These are phyloP conservation scores for Gonapodya prolifera DNA, from an alignment of 192 early-diverging fungal species.

Conservation along the genomic window DNA sequence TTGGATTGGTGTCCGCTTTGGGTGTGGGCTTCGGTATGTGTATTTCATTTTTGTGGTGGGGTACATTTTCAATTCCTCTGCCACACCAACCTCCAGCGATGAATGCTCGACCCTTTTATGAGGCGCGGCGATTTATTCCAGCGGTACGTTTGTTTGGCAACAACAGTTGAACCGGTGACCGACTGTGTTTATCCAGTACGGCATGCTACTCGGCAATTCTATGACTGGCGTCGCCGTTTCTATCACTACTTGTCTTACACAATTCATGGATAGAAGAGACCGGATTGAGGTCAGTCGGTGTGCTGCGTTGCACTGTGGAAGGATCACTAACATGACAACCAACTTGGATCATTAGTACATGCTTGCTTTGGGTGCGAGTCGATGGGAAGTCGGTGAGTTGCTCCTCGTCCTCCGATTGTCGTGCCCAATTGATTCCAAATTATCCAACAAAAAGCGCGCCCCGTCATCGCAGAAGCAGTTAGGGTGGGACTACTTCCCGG, in stretches of 20 bases:
- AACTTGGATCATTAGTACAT: neutral
- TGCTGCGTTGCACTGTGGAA: too few species aligned
- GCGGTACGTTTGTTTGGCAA: neutral
- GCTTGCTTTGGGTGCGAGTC: neutral
- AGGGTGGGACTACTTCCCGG: neutral
- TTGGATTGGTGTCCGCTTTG: neutral
- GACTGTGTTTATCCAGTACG: neutral
- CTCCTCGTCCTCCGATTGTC: neutral
- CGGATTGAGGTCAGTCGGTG: neutral
- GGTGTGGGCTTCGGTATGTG: neutral
- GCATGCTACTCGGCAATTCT: slow-evolving; percentile 3
- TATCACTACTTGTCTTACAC: neutral
- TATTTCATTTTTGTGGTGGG: neutral
- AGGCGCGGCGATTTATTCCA: neutral
- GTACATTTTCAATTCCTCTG: neutral
- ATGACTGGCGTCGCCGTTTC: slow-evolving; percentile 1
- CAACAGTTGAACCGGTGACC: too few species aligned
- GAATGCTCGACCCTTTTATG: neutral
- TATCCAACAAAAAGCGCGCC: neutral
- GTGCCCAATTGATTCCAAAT: too few species aligned
- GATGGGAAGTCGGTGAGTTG: slow-evolving; percentile 1
- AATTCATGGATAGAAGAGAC: neutral
- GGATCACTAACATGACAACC: too few species aligned
- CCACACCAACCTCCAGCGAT: neutral
- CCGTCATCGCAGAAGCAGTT: neutral